Evolutionary conservation across 306 rosid species (phyloP).

Genomic region (Calophaca sinica): DNA sequence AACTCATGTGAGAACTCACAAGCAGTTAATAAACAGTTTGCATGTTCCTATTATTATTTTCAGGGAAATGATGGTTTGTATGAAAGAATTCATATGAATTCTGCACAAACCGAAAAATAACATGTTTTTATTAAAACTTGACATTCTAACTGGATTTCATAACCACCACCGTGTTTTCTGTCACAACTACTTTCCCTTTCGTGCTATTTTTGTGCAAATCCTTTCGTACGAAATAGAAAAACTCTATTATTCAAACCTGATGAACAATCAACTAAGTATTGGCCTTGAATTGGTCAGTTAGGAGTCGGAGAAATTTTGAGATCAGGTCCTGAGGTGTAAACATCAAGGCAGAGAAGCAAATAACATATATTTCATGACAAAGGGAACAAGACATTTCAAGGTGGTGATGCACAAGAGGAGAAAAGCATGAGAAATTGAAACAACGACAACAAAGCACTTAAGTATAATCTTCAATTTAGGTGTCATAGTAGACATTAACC

Average conservation of each 20-base stretch:
- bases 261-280: conserved; percentile 1
- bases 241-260: background rate
- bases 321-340: background rate
- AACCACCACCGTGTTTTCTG: too few relatives aligned
- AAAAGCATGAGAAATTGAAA: conserved; percentile 26
- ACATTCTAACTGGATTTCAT: too few relatives aligned
- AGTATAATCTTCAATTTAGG: conserved; percentile 25
- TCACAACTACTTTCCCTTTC: too few relatives aligned
- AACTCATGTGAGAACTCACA: background rate
- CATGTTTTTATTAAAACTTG: too few relatives aligned
- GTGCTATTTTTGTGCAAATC: too few relatives aligned
- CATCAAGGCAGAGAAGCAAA: conserved; percentile 27
- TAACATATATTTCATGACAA: conserved; percentile 10
- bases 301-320: background rate
- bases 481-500: conserved; percentile 38
- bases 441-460: background rate
- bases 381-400: background rate
- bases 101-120: too few relatives aligned
- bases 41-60: background rate
- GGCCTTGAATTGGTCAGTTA: conserved; percentile 4
- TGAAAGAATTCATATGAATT: too few relatives aligned
- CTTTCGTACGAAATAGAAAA: too few relatives aligned
- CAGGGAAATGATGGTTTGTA: too few relatives aligned
- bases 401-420: conserved; percentile 14
- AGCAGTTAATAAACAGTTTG: background rate